Base-by-base conservation (phyloP, 2,329 filamentous ascomycete genomes). In the Lomentospora prolificans region DNA sequence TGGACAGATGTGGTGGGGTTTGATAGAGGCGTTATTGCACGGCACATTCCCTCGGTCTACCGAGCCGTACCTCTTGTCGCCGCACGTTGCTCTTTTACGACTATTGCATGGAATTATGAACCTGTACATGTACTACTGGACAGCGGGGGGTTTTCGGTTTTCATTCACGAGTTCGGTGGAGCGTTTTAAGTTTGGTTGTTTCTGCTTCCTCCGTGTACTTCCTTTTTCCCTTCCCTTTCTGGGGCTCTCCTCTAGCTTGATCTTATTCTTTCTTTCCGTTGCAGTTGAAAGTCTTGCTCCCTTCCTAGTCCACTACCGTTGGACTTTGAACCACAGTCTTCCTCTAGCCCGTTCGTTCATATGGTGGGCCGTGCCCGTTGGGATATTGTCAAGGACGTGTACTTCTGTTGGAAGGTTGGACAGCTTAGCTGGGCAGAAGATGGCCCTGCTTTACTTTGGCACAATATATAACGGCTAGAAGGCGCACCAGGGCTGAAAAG, bases 71-170 rank as follows among this genome's bases (percentile, higher is more conserved):
- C 24, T 46, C 19, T 22, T 46, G 19, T 46, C 19, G 41, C 41
- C 19, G 24, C 41, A 19, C 41, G 41, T 46, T 46, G 41, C 41
- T 46, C 41, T 46, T 46, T 46, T 46, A 46, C 41, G 41, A 46
- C 41, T 46, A 46, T 46, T 46, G 41, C 41, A 46, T 46, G 41
- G 41, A 19, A 46, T 46, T 19, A 46, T 46, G 41, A 46, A 46
- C 41, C 41, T 46, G 41, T 46, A 46, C 41, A 46, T 46, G 41
- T 46, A 46, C 41, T 46, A 46, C 24, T 24, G 41, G 41, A 22
- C 41, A 46, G 41, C 41, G 41, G 41, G 30, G 41, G 41, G 17
- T 46, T 46, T 9, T 10, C n/a, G 41, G n/a, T 46, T 46, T 22
- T 46, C 41, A 46, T 46, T 22, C 24, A 46, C 41, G 41, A 19